Evolutionary conservation across 148 eudicot genomes (phyloP), one percentile per base, ranked within the genome.

Genomic region (Fagopyrum esculentum): DNA sequence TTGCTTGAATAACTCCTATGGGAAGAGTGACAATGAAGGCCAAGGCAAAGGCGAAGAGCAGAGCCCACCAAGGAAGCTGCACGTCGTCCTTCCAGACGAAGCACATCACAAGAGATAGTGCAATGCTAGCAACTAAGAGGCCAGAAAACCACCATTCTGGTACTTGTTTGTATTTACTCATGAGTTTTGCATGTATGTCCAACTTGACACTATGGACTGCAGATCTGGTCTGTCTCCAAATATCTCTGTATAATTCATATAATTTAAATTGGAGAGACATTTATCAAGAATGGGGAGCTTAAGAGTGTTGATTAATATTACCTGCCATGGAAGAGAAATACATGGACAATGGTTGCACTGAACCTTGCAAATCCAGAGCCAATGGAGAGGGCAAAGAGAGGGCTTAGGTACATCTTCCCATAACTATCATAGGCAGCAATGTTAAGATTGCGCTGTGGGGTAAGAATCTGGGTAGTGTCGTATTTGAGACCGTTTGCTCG

Each of bases 11-110:
- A 80, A 96, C 91, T 22, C 99, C 99, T 19, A 96, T 92, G 19
- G 99, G 99, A 68, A 96, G 98, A 52, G 99, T 96, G 55, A 96
- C 97, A 72, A 89, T 64, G 80, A 80, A 92, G 69, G 99, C 99
- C 80, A 96, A 81, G 49, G 76, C 90, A 83, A 92, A 92, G 13
- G 97, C 99, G 29, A 96, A 90, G 72, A 96, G 88, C 90, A 96
- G 49, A n/a, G 90, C 98, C 99, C 99, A 96, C 99, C 99, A 96
- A 1, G 91, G 99, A 56, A 96, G 87, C 86, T 96, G 99, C 84
- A 96, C 88, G 45, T 92, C 94, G 30, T 92, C 89, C 83, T 90
- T 90, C 91, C 93, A 92, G 74, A 92, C 89, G 75, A 96, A 92
- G 2, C 84, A 80, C 99, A 90, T 89, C 61, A 96, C 5, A 40